Evolutionary conservation across 257 asterid genomes (phyloP).

Genomic region (Datura wrightii): DNA sequence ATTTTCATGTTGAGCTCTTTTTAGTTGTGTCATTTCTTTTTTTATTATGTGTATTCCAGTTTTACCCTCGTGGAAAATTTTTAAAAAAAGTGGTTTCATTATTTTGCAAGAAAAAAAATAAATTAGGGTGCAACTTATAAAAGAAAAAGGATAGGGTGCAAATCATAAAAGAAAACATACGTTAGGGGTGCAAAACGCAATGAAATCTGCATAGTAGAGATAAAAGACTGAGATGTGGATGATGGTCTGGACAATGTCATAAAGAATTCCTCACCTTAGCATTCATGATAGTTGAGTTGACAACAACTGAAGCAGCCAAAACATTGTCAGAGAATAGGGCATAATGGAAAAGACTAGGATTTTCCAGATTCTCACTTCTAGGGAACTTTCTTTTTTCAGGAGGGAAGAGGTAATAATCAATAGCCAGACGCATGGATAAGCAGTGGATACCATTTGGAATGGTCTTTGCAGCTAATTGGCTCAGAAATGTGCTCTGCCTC

Average conservation of each 20-base stretch:
- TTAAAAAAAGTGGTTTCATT: too few relatives aligned
- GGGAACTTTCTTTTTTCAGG: conserved; percentile 87
- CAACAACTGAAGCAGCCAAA: conserved; percentile 97
- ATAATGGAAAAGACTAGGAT: conserved; percentile 86
- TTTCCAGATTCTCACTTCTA: conserved; percentile 78
- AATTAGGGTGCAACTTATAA: too few relatives aligned
- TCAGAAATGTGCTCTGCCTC: conserved; percentile 96
- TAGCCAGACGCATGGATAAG: conserved; percentile 88
- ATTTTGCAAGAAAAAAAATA: too few relatives aligned
- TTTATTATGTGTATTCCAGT: too few relatives aligned
- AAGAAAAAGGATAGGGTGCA: too few relatives aligned
- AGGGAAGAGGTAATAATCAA: conserved; percentile 87
- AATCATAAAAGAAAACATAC: too few relatives aligned
- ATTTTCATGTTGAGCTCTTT: too few relatives aligned
- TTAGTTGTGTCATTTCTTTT: too few relatives aligned
- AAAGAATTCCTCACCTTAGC: conserved; percentile 66
- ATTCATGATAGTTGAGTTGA: conserved; percentile 85
- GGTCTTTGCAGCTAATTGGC: conserved; percentile 96
- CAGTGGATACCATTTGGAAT: conserved; percentile 96
- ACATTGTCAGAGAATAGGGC: conserved; percentile 97
- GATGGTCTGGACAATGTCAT: conserved; percentile 16
- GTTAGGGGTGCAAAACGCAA: too few relatives aligned
- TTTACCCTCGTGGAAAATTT: too few relatives aligned
- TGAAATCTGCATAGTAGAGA: neutral
- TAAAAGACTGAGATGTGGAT: neutral